A percentile compares a stretch with the other conserved stretches of the same genome.
These are phyloP conservation scores for Ophiostoma perfectum DNA, from an alignment of 2,329 filamentous ascomycete species.

Conservation along the genomic window DNA sequence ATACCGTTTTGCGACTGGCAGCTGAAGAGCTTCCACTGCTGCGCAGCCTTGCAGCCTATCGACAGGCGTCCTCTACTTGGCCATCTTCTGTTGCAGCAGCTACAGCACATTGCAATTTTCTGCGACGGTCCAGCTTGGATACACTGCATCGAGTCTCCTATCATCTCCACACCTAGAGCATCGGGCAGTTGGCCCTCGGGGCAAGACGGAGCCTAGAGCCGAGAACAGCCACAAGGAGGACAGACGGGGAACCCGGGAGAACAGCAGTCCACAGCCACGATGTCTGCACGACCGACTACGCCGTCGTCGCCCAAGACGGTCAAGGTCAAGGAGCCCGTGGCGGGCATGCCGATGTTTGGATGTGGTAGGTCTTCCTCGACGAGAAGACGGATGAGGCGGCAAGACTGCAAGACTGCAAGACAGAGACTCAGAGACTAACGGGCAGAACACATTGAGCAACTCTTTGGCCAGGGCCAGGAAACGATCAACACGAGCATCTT, in stretches of 20 bases:
- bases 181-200: background rate
- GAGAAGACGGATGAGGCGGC: background rate
- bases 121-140: no score
- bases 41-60: no score
- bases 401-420: background rate
- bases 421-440: background rate
- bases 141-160: no score
- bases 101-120: no score
- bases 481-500: conserved; percentile 63
- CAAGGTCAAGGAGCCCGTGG: conserved; percentile 54
- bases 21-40: no score
- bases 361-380: conserved; percentile 47
- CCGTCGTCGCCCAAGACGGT: conserved; percentile 52
- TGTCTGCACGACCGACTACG: conserved; percentile 46
- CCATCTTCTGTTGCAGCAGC: no score
- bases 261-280: conserved; percentile 29
- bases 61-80: no score
- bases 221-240: background rate
- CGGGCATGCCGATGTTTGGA: conserved; percentile 57
- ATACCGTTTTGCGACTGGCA: no score
- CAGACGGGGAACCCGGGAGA: background rate
- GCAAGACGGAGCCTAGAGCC: background rate
- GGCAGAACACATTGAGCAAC: conserved; percentile 65
- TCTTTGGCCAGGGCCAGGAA: conserved; percentile 57
- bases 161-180: background rate